A percentile compares a stretch with the other conserved stretches of the same genome.
phyloP scores from a whole-genome alignment of 2,329 filamentous ascomycete genomes.

The Cytospora piceicola region DNA sequence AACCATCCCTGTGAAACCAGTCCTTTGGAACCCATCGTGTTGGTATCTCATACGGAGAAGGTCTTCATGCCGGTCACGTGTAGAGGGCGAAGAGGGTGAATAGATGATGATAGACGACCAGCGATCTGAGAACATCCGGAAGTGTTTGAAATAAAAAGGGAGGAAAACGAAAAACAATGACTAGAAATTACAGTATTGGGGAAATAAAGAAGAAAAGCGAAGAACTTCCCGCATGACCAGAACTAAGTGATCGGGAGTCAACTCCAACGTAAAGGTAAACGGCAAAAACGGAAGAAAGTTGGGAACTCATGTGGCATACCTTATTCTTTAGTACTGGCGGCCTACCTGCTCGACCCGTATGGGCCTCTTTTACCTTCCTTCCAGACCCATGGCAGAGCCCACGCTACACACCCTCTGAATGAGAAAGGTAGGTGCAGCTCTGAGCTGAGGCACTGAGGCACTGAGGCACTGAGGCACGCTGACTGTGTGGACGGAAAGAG shows the following conservation, averaged over 20 bases:
- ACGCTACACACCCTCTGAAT: slow-evolving; percentile 25
- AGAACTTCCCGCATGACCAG: slow-evolving; percentile 23
- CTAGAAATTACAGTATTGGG: slow-evolving; percentile 23
- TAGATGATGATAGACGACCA: slow-evolving; percentile 35
- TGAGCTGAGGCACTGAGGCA: slow-evolving; percentile 26
- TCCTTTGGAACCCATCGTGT: slow-evolving; percentile 37
- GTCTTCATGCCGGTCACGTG: slow-evolving; percentile 32
- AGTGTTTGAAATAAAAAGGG: slow-evolving; percentile 26
- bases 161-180: slow-evolving; percentile 15
- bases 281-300: slow-evolving; percentile 16
- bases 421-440: slow-evolving; percentile 22
- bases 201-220: slow-evolving; percentile 20
- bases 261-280: slow-evolving; percentile 22
- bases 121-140: slow-evolving; percentile 31
- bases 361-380: slow-evolving; percentile 22
- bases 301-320: slow-evolving; percentile 26
- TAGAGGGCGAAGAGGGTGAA: slow-evolving; percentile 16
- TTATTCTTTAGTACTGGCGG: slow-evolving; percentile 32
- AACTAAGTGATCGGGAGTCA: slow-evolving; percentile 23
- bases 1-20: slow-evolving; percentile 52
- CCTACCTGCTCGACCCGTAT: slow-evolving; percentile 27
- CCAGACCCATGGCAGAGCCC: slow-evolving; percentile 19
- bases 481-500: slow-evolving; percentile 34
- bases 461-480: slow-evolving; percentile 14
- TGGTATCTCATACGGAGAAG: slow-evolving; percentile 23